Conservation (phyloP, 371 early-diverging fungal genomes). For the Mucor piriformis region DNA sequence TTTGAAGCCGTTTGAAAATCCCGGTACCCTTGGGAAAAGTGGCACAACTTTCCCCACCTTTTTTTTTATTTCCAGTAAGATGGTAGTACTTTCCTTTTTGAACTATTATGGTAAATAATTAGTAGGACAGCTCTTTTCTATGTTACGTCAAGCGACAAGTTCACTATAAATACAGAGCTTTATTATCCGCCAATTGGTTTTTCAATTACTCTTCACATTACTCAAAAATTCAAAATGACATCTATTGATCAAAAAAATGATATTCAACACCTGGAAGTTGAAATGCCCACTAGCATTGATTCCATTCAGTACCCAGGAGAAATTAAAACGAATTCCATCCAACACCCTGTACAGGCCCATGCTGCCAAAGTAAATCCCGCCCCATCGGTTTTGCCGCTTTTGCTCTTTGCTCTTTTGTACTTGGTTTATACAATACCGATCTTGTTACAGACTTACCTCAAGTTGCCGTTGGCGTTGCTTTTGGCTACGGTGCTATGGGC, state of each 20-base stretch:
- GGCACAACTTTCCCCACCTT: no score
- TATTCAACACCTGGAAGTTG: conserved; percentile 23
- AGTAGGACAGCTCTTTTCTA: not conserved
- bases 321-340: not conserved
- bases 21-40: conserved; percentile 14
- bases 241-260: conserved; percentile 25
- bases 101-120: conserved; percentile 16
- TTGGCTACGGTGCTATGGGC: conserved; percentile 43
- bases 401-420: conserved; percentile 36
- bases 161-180: conserved; percentile 11
- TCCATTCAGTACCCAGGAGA: conserved; percentile 4
- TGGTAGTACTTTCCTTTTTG: conserved; percentile 27
- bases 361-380: conserved; percentile 29
- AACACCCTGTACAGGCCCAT: not conserved
- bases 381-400: conserved; percentile 48
- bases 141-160: conserved; percentile 6
- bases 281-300: not conserved
- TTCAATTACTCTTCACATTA: not conserved
- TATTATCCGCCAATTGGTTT: not conserved
- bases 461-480: conserved; percentile 38
- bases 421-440: conserved; percentile 39
- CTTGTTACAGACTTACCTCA: conserved; percentile 34
- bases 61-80: not conserved
- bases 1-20: no score
- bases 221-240: conserved; percentile 6